Evolutionary conservation across 345 rosid genomes (phyloP).

Genomic region (Anastatica hierochuntica): DNA sequence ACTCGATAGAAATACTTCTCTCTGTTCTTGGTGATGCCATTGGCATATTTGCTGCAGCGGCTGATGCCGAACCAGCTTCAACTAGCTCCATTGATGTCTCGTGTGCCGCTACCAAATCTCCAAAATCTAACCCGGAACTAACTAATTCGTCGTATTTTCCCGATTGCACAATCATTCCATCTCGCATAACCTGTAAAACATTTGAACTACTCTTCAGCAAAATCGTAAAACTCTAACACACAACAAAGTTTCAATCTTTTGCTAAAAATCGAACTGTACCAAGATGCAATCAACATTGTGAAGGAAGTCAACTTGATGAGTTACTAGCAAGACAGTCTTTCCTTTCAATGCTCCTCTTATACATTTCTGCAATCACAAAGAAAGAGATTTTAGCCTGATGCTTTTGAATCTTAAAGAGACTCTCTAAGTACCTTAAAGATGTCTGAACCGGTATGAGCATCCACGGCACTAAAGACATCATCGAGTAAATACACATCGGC

Average conservation of each 20-base stretch:
- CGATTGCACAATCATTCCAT: conserved; percentile 83
- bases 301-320: conserved; percentile 95
- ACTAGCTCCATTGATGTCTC: conserved; percentile 86
- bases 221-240: neutral
- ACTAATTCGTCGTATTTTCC: conserved; percentile 63
- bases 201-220: conserved; percentile 9
- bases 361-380: conserved; percentile 48
- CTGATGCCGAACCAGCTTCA: conserved; percentile 31
- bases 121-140: conserved; percentile 55
- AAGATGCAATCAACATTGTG: conserved; percentile 73
- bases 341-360: conserved; percentile 75
- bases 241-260: neutral
- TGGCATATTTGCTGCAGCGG: conserved; percentile 23
- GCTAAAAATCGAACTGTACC: conserved; percentile 26
- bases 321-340: conserved; percentile 82
- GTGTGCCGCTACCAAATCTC: conserved; percentile 75
- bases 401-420: neutral
- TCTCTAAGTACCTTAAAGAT: conserved; percentile 57
- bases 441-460: conserved; percentile 93
- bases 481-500: conserved; percentile 82
- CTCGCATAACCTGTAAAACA: conserved; percentile 77
- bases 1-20: conserved; percentile 13
- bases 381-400: conserved; percentile 1
- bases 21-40: conserved; percentile 20
- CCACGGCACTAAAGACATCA: conserved; percentile 94